Conservation (phyloP, 2,329 filamentous ascomycete genomes). For the Apiospora rasikravindrae region DNA sequence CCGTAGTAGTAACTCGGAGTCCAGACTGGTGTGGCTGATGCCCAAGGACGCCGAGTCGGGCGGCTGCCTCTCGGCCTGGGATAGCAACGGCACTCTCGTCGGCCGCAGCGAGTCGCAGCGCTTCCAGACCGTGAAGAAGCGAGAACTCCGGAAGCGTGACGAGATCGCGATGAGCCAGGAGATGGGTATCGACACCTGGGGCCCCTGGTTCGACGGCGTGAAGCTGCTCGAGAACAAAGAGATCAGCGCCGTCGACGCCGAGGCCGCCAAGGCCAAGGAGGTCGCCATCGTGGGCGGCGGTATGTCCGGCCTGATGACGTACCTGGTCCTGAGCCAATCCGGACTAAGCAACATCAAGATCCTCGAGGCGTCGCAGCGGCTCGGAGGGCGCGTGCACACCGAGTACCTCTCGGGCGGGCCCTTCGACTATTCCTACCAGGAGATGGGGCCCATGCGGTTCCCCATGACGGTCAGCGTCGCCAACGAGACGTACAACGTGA, state of each 20-base stretch:
- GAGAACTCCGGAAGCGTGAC: constrained; percentile 33
- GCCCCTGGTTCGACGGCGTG: constrained; percentile 72
- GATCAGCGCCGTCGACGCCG: constrained; percentile 56
- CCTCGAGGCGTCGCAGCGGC: constrained; percentile 62
- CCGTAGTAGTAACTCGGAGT: constrained; percentile 25
- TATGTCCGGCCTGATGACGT: constrained; percentile 69
- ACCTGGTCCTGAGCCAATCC: constrained; percentile 52
- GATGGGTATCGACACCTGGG: constrained; percentile 52
- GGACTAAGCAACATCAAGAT: constrained; percentile 67
- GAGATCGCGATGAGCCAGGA: constrained; percentile 55
- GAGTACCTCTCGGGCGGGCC: constrained; percentile 64
- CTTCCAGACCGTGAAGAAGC: constrained; percentile 33
- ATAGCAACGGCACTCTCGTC: constrained; percentile 35
- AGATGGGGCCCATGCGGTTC: constrained; percentile 70
- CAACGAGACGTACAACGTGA: constrained; percentile 63
- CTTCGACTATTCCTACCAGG: constrained; percentile 70
- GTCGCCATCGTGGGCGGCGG: constrained; percentile 70
- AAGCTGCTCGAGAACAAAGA: constrained; percentile 60
- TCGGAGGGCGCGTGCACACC: constrained; percentile 69
- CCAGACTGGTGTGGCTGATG: constrained; percentile 41
- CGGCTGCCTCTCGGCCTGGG: constrained; percentile 49
- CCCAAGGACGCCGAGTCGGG: constrained; percentile 37
- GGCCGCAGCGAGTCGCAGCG: constrained; percentile 44
- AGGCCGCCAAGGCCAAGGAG: constrained; percentile 59
- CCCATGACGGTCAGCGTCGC: constrained; percentile 56